Percentiles rank a stretch among this genome's conserved stretches.
These are phyloP conservation scores for Pulveroboletus sp. DNA, from an alignment of 768 basidiomycete genomes.

Conservation along the genomic window DNA sequence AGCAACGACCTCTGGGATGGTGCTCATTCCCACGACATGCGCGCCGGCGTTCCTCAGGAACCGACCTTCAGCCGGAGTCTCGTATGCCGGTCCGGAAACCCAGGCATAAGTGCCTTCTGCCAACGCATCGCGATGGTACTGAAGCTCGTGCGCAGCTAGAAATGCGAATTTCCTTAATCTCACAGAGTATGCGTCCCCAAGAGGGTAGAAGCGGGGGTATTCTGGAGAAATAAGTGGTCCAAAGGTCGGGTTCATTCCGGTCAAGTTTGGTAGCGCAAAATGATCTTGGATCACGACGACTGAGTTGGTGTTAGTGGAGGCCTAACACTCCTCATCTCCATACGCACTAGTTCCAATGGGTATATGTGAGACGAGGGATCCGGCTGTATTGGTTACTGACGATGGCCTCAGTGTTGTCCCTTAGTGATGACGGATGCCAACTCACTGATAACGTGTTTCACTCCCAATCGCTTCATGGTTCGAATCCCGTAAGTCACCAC, in stretches of 20 bases:
- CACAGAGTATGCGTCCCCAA: conserved; percentile 79
- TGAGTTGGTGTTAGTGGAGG: conserved; percentile 27
- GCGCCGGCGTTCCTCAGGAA: conserved; percentile 72
- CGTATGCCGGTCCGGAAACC: conserved; percentile 89
- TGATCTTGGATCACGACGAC: conserved; percentile 86
- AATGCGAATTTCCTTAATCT: conserved; percentile 67
- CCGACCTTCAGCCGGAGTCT: conserved; percentile 81
- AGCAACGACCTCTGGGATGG: conserved; percentile 82
- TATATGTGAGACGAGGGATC: conserved; percentile 68
- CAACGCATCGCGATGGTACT: conserved; percentile 49
- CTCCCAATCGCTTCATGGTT: conserved; percentile 72
- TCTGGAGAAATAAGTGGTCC: conserved; percentile 59
- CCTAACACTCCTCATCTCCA: background rate
- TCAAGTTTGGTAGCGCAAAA: conserved; percentile 71
- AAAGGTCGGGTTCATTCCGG: conserved; percentile 74
- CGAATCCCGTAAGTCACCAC: conserved; percentile 76
- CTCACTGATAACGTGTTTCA: conserved; percentile 72
- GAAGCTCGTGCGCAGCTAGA: conserved; percentile 61
- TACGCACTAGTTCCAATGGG: conserved; percentile 78
- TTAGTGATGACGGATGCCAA: conserved; percentile 2
- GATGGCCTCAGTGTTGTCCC: conserved; percentile 1
- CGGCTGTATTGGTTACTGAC: conserved; percentile 84
- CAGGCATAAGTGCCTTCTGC: conserved; percentile 85
- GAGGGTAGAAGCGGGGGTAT: conserved; percentile 73
- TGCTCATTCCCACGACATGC: conserved; percentile 94